A percentile compares a stretch with the other conserved stretches of the same genome.
These are phyloP conservation scores for Amaranthus palmeri DNA, from an alignment of 148 eudicot genomes.

Conservation along the genomic window DNA sequence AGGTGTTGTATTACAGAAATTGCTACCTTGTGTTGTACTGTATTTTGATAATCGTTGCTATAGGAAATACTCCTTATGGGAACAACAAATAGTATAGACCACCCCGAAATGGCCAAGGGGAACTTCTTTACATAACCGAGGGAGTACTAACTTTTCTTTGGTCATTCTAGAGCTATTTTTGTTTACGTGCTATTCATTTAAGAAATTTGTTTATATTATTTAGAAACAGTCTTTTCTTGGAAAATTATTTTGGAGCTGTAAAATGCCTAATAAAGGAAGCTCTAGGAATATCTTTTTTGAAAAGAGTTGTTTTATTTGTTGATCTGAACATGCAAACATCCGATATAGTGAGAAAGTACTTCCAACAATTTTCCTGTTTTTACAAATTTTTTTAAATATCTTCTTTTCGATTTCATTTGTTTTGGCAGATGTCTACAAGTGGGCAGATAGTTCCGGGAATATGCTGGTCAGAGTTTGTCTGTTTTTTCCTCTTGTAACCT, in stretches of 20 bases:
- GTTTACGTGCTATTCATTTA: not conserved
- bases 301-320: not conserved
- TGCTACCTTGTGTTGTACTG: not conserved
- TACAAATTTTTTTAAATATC: not conserved
- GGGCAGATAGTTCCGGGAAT: constrained; percentile 71
- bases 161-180: not conserved
- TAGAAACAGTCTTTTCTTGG: not conserved
- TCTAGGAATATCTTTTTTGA: not conserved
- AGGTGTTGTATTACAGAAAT: constrained; percentile 36
- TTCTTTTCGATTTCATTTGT: not conserved
- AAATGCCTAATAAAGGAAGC: not conserved
- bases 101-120: too few relatives aligned
- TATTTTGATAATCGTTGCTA: not conserved
- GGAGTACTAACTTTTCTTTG: not conserved
- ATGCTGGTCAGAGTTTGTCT: constrained; percentile 84
- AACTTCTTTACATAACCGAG: too few relatives aligned
- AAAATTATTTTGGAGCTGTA: not conserved
- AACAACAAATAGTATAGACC: too few relatives aligned
- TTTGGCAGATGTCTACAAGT: constrained; percentile 75
- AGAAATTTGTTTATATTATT: not conserved
- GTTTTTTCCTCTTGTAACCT: constrained; percentile 80
- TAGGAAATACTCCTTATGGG: not conserved
- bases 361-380: not conserved
- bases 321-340: not conserved
- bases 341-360: not conserved